These are phyloP conservation scores for Boletus tylopilopsis DNA, from an alignment of 768 basidiomycete species.

Conservation along the genomic window DNA sequence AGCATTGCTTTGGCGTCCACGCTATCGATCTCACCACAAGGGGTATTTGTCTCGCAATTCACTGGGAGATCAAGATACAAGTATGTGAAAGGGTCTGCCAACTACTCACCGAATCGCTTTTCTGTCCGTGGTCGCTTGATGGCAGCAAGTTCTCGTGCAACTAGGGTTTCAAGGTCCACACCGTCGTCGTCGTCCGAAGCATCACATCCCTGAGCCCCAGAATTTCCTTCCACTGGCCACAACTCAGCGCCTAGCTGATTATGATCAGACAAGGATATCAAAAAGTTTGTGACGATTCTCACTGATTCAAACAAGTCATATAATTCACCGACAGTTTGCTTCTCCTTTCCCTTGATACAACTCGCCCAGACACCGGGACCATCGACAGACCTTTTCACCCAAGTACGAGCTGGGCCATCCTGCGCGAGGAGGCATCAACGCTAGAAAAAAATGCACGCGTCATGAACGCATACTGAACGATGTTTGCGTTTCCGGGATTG, in stretches of 20 bases:
- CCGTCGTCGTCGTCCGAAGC: constrained; percentile 36
- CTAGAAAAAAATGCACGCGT: background rate
- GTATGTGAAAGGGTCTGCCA: background rate
- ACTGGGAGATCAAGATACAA: constrained; percentile 35
- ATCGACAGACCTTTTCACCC: constrained; percentile 62
- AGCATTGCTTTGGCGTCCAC: background rate
- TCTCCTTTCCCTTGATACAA: constrained; percentile 84
- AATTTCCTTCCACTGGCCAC: constrained; percentile 50
- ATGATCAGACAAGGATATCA: constrained; percentile 8
- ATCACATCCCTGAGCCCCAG: constrained; percentile 21
- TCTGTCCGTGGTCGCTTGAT: constrained; percentile 65
- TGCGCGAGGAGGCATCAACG: constrained; percentile 23
- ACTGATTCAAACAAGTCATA: constrained; percentile 79
- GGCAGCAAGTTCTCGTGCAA: constrained; percentile 66
- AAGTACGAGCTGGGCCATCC: constrained; percentile 62
- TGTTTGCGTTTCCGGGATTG: constrained; percentile 45
- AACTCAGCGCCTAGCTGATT: constrained; percentile 64
- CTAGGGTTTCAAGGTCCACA: constrained; percentile 63
- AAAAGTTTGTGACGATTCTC: constrained; percentile 23
- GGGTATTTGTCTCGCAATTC: constrained; percentile 76
- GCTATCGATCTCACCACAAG: constrained; percentile 51
- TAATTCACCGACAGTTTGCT: constrained; percentile 69
- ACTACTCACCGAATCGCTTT: constrained; percentile 58
- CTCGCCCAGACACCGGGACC: constrained; percentile 87
- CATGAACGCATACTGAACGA: constrained; percentile 39